Conservation (phyloP, 2,329 filamentous ascomycete genomes). For the Elsinoe australis region DNA sequence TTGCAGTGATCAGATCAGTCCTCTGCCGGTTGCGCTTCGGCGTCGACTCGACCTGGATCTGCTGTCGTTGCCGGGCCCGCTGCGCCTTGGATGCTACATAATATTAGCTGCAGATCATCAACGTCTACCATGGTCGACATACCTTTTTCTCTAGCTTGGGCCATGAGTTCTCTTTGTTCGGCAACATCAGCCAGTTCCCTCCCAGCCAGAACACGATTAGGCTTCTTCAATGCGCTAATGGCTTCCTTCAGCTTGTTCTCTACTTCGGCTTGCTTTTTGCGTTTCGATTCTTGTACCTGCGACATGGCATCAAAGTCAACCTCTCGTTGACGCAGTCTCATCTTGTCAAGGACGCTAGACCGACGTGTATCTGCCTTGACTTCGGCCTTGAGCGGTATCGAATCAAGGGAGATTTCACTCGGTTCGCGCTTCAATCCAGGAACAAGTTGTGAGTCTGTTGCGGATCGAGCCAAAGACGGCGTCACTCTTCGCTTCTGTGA, state of each 20-base stretch:
- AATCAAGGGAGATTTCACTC: slow-evolving; percentile 51
- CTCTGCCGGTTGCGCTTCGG: slow-evolving; percentile 31
- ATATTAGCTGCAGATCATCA: slow-evolving; percentile 24
- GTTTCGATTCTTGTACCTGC: slow-evolving; percentile 49
- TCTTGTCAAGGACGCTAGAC: slow-evolving; percentile 31
- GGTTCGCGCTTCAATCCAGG: slow-evolving; percentile 60
- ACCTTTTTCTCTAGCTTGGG: slow-evolving; percentile 25
- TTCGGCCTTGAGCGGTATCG: slow-evolving; percentile 35
- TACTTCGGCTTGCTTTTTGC: slow-evolving; percentile 57
- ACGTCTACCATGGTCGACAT: slow-evolving; percentile 19
- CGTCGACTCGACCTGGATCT: slow-evolving; percentile 37
- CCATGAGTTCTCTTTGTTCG: slow-evolving; percentile 46
- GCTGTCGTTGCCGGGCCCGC: slow-evolving; percentile 8
- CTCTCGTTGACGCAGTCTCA: slow-evolving; percentile 38
- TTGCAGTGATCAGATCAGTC: slow-evolving; percentile 28
- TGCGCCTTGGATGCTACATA: slow-evolving; percentile 28
- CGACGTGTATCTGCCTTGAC: slow-evolving; percentile 29
- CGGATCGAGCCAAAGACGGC: slow-evolving; percentile 60
- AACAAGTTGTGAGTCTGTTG: slow-evolving; percentile 53
- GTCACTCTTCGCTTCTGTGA: slow-evolving; percentile 45
- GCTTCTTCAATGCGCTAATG: slow-evolving; percentile 65
- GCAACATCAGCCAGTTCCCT: slow-evolving; percentile 60
- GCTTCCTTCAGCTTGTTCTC: slow-evolving; percentile 66
- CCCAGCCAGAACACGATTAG: slow-evolving; percentile 63
- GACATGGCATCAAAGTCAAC: slow-evolving; percentile 48